phyloP scores from a whole-genome alignment of 495 filamentous ascomycete genomes.

The Penicillium dipodomyicola region DNA sequence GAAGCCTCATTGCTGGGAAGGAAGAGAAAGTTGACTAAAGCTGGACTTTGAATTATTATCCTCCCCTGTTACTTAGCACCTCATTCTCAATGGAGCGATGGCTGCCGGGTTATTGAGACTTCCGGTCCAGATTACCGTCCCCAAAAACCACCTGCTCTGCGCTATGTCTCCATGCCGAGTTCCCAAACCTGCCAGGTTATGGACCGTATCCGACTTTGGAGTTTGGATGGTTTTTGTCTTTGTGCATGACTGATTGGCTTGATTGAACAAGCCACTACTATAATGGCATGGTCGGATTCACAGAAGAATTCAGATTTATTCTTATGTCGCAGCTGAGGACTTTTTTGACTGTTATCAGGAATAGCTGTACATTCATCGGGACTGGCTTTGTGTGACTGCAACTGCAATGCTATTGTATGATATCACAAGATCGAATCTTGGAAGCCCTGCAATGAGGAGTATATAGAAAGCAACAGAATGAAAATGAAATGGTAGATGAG shows the following conservation, averaged over 20 bases:
- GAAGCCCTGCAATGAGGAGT: neutral
- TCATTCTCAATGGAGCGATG: neutral
- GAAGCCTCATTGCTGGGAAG: constrained; percentile 42
- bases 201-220: neutral
- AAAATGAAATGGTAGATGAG: too few relatives aligned
- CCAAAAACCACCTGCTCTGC: neutral
- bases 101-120: neutral
- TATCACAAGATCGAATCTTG: neutral
- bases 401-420: neutral
- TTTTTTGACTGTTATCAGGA: neutral
- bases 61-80: neutral
- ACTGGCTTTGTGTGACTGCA: neutral
- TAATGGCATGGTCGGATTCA: neutral
- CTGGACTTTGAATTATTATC: neutral
- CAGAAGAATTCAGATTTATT: neutral
- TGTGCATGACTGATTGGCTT: neutral
- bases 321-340: neutral
- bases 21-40: constrained; percentile 15
- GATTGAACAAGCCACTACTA: neutral
- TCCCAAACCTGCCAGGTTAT: too few relatives aligned
- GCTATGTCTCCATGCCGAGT: neutral
- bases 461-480: neutral
- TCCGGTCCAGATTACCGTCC: neutral
- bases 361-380: neutral
- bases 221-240: neutral